Conservation (phyloP, 2,329 filamentous ascomycete genomes). For the Sphaerostilbella broomeana region DNA sequence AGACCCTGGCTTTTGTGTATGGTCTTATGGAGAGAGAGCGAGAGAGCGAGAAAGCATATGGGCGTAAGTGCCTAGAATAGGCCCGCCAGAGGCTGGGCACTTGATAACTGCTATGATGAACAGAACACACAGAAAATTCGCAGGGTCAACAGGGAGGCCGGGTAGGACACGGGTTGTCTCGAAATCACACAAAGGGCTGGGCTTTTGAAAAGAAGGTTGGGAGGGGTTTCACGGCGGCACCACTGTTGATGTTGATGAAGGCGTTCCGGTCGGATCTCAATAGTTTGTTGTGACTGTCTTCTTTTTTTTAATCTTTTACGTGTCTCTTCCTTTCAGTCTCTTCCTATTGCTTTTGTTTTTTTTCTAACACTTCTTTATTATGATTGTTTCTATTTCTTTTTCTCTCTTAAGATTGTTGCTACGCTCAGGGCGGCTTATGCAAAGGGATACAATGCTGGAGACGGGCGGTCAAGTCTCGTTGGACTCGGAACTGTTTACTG, state of each 20-base stretch:
- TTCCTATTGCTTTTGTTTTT: background rate
- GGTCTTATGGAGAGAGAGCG: too few species aligned
- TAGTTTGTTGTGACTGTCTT: slow-evolving; percentile 16
- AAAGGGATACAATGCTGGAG: slow-evolving; percentile 6
- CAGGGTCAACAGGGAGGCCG: background rate
- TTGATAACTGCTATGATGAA: slow-evolving; percentile 8
- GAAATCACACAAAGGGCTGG: slow-evolving; percentile 20
- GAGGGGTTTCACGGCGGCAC: slow-evolving; percentile 13
- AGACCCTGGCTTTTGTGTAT: too few species aligned
- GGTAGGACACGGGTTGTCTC: slow-evolving; percentile 10
- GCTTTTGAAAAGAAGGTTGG: slow-evolving; percentile 9
- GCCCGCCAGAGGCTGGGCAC: too few species aligned
- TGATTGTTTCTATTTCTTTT: too few species aligned
- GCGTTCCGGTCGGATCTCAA: slow-evolving; percentile 17
- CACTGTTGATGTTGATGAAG: slow-evolving; percentile 16
- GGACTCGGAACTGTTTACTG: slow-evolving; percentile 4
- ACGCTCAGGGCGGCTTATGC: slow-evolving; percentile 10
- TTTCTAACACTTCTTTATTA: background rate
- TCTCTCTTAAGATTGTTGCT: slow-evolving; percentile 13
- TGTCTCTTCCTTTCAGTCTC: slow-evolving; percentile 3
- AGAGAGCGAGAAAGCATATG: too few species aligned
- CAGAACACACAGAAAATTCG: slow-evolving; percentile 3
- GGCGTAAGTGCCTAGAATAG: too few species aligned
- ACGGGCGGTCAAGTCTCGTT: background rate
- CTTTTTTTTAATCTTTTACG: slow-evolving; percentile 12